These are phyloP conservation scores for Plasmodium sp. DNA, from an alignment of 169 alveolate species.

Conservation along the genomic window DNA sequence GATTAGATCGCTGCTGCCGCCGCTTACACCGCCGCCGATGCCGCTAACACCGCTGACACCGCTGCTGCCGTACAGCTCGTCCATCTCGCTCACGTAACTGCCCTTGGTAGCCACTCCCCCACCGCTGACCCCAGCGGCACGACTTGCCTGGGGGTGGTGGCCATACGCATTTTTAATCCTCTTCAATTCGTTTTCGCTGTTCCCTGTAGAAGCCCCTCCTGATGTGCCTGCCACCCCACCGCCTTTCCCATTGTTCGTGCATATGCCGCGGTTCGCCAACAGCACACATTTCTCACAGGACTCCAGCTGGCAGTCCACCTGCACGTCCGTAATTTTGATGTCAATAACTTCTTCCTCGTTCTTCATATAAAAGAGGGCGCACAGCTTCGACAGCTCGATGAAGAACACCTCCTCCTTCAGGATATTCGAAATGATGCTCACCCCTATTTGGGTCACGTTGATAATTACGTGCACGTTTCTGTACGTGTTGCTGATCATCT, in stretches of 20 bases:
- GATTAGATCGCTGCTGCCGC: neutral
- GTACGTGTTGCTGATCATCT: conserved; percentile 42
- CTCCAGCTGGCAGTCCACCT: conserved; percentile 87
- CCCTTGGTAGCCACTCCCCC: neutral
- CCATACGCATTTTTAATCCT: neutral
- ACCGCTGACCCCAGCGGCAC: neutral
- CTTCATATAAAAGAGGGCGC: conserved; percentile 82
- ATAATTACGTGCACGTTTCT: conserved; percentile 74
- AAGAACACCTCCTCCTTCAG: conserved; percentile 88
- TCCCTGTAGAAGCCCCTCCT: neutral
- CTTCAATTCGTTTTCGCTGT: neutral
- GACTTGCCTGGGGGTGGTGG: neutral
- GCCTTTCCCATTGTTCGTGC: neutral
- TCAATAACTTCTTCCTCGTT: conserved; percentile 87
- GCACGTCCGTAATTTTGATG: conserved; percentile 86
- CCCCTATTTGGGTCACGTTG: conserved; percentile 85
- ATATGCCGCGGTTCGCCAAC: conserved; percentile 79
- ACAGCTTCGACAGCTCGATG: conserved; percentile 84
- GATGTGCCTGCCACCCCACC: neutral
- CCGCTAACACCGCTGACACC: neutral
- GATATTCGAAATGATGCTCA: conserved; percentile 85
- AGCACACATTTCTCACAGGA: conserved; percentile 78
- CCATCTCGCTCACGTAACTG: neutral
- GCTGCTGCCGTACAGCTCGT: neutral
- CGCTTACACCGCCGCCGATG: neutral